These are phyloP conservation scores for Raphidocelis subcapitata DNA, from an alignment of 139 green algal species.

Conservation along the genomic window DNA sequence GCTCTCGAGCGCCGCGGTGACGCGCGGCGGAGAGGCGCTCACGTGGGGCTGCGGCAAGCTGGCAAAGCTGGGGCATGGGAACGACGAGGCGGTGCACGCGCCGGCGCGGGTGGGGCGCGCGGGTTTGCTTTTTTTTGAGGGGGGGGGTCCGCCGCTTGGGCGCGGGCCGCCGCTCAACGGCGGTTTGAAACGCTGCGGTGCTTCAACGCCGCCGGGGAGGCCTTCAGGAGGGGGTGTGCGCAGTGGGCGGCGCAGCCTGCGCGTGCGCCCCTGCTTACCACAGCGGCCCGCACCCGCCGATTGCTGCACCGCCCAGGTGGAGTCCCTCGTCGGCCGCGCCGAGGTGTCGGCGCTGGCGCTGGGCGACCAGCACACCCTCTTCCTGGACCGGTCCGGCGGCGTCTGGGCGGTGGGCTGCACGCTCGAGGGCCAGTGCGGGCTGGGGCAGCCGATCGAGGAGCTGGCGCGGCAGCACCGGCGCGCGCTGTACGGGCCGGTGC, in stretches of 20 bases:
- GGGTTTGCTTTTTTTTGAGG: no score
- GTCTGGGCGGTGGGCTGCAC: conserved; percentile 40
- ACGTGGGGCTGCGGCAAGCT: conserved; percentile 61
- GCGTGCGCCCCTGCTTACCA: neutral
- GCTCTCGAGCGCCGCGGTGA: conserved; percentile 42
- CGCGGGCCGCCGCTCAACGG: no score
- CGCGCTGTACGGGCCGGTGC: conserved; percentile 37
- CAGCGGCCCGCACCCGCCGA: neutral
- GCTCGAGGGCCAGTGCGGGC: conserved; percentile 50
- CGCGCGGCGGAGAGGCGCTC: conserved; percentile 34
- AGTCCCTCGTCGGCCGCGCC: conserved; percentile 54
- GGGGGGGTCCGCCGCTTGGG: no score
- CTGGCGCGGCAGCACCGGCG: conserved; percentile 51
- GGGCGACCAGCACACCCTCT: conserved; percentile 65
- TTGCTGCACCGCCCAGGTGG: conserved; percentile 29
- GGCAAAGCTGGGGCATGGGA: conserved; percentile 68
- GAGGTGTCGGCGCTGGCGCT: conserved; percentile 41
- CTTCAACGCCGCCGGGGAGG: neutral
- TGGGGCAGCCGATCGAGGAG: conserved; percentile 55
- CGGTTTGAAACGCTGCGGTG: neutral
- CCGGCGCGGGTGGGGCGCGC: conserved; percentile 18
- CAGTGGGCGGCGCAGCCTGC: no score
- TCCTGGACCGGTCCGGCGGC: conserved; percentile 60
- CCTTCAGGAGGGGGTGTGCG: neutral
- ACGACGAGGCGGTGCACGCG: conserved; percentile 21